Base-by-base conservation (phyloP, 83 land plant genomes). In the Thuja plicata region DNA sequence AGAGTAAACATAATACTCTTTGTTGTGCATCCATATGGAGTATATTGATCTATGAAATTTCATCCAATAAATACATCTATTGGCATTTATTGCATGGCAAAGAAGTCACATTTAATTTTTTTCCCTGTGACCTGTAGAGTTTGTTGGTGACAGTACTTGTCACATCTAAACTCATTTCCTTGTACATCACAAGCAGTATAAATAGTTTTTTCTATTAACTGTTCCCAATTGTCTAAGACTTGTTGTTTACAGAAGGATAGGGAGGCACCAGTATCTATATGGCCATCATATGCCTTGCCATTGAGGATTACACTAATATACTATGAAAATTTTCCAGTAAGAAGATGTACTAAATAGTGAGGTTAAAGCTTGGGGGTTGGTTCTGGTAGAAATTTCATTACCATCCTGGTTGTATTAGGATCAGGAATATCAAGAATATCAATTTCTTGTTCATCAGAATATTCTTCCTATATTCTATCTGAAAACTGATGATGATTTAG, bases 401-500 rank as follows among this genome's bases (percentile, higher is more conserved):
- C 12, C 7, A 46, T 5, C 4, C 8, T 46, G 0, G 4, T 5
- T 2, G 1, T 46, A 8, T 46, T 46, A 8, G 50, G 50, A 8
- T 46, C 50, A 2, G n/a, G n/a, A n/a, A n/a, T n/a, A n/a, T n/a
- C n/a, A n/a, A 8, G 50, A 4, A 46, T 8, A 6, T 8, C 8
- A 46, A 8, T 3, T 2, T 3, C n/a, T n/a, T 4, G 4, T 2
- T 46, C 0, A 0, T 5, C 0, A 2, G 5, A 2, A 2, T 8
- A 46, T 46, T 0, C 1, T 8, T 8, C 0, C 50, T 46, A 8
- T 8, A 8, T 8, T 8, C 8, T 5, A 2, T 4, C 8, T 46
- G 7, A 5, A 8, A 4, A 4, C 4, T 46, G 8, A 46, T 5
- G 1, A 5, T 46, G 50, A 46, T 8, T 8, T 46, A 8, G 7